Evolutionary conservation across 2,329 filamentous ascomycete species (phyloP), one percentile per base, ranked within the genome.

Genomic region (Fusarium abutilonis): DNA sequence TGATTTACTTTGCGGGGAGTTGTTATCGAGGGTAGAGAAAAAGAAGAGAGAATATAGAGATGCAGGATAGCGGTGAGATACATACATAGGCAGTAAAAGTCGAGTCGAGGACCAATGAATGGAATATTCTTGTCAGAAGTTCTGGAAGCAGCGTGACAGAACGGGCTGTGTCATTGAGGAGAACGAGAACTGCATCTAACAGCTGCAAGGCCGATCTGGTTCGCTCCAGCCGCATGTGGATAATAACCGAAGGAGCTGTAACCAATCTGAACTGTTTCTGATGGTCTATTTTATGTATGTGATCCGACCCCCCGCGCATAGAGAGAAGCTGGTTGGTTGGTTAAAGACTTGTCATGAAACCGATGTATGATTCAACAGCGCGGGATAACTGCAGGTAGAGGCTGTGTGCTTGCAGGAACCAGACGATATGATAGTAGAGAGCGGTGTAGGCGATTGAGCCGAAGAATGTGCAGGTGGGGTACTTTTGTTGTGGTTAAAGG

Each of bases 161-260:
- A 31, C 26, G 10, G 10, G 29, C 10, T 29, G 52, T 52, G 26
- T 35, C 11, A 11, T 6, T 7, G 14, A 5, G 31, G 9, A 34
- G 9, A n/a, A n/a, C n/a, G n/a, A 19, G 19, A 19, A 19, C 19
- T 19, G 32, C 6, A 49, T 56, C 44, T 48, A 60, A 39, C 49
- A 29, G 46, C 56, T 63, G 60, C 60, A 63, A 45, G 40, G 45
- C 60, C 60, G 60, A 63, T 63, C 60, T 63, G 47, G 60, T 41
- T 56, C 23, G 32, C 46, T 42, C 49, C 56, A 60, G 43, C 42
- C 42, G 56, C 55, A 55, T 55, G 39, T 43, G 55, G 56, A 60
- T 60, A 54, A 19, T 4, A 34, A 53, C 23, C n/a, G 41, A 45
- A 52, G 11, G 52, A 53, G 34, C n/a, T 23, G 21, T 23, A n/a